Percentiles rank a stretch among this genome's conserved stretches.
Conservation (phyloP, 345 rosid species). For the Gossypium ekmanianum region DNA sequence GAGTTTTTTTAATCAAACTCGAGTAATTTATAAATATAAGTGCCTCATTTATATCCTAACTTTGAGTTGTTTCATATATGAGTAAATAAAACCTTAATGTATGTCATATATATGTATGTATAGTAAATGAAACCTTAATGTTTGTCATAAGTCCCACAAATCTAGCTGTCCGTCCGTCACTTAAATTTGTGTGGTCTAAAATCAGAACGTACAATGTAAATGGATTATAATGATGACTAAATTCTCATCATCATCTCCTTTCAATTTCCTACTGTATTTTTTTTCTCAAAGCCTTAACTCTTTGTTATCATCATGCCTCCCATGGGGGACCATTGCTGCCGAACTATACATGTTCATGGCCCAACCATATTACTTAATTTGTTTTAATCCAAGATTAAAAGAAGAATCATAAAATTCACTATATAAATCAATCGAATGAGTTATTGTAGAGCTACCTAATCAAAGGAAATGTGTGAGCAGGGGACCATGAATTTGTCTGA, state of each 20-base stretch:
- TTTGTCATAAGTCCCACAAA: background rate
- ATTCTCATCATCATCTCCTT: slow-evolving; percentile 5
- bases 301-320: slow-evolving; percentile 3
- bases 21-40: too few species aligned
- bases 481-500: background rate
- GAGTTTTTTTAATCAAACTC: too few species aligned
- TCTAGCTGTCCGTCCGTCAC: background rate
- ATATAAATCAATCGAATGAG: too few species aligned
- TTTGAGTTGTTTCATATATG: too few species aligned
- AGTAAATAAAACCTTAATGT: too few species aligned
- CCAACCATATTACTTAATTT: background rate
- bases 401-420: background rate
- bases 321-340: background rate
- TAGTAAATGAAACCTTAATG: too few species aligned
- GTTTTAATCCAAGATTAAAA: background rate
- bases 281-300: background rate
- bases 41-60: too few species aligned
- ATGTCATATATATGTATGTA: too few species aligned
- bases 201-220: slow-evolving; percentile 1
- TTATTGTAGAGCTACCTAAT: background rate
- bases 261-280: background rate
- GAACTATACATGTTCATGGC: background rate
- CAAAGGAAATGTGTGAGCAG: background rate
- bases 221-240: background rate
- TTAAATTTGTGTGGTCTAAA: slow-evolving; percentile 9